Base-by-base conservation (phyloP, 2,329 filamentous ascomycete genomes). In the Exophiala spinifera region DNA sequence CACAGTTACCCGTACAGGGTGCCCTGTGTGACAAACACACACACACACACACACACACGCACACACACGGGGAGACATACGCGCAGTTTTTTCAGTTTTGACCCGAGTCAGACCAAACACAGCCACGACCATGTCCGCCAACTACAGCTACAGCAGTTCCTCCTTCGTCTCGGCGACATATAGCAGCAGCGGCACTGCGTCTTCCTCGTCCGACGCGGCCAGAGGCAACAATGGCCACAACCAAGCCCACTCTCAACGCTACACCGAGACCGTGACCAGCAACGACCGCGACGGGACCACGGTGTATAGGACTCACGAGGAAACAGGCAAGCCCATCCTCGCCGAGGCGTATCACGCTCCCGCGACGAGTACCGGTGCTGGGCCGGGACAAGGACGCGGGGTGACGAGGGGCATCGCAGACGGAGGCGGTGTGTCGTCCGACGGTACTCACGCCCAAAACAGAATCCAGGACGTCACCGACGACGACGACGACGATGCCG, bases 211-310 rank as follows among this genome's bases (percentile, higher is more conserved):
- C 6, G 21, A 39, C 45, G 28, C 46, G n/a, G n/a, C n/a, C n/a
- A n/a, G n/a, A n/a, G n/a, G n/a, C 21, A 37, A 34, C 34, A 42
- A 23, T 25, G 7, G 23, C 28, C 28, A 31, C 28, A 2, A 31
- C 28, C 34, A 36, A 15, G 28, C 19, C 21, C 43, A 25, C 43
- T 10, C 51, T 23, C 49, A 52, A 20, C 39, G 47, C 28, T 50
- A 44, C 33, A 56, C 59, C 34, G 21, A 56, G 37, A 53, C 49
- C 28, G 49, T 51, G 40, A 53, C 48, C 11, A 45, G 45, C 51
- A 55, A 55, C 49, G 39, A 52, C 34, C 59, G 52, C 46, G 57
- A 56, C 43, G 53, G 56, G 15, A 59, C 54, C 28, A 57, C 49
- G 23, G 48, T 56, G 44, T 46, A 48, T 8, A 52, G 55, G 44